phyloP scores from a whole-genome alignment of 768 basidiomycete genomes.

The Tricholoma sp. region DNA sequence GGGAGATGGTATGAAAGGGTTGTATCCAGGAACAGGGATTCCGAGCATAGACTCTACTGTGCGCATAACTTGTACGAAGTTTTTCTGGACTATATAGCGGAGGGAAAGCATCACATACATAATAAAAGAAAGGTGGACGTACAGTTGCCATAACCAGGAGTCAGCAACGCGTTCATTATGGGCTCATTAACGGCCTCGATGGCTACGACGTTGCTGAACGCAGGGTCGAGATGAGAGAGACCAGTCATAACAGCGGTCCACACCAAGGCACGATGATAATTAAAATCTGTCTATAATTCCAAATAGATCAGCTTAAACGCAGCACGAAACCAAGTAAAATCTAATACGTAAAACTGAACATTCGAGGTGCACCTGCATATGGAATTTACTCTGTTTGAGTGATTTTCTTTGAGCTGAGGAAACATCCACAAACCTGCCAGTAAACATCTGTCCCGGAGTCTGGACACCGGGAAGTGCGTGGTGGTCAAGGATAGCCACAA shows the following conservation, averaged over 20 bases:
- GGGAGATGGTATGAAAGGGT: neutral
- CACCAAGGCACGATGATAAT: constrained; percentile 71
- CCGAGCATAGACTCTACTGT: constrained; percentile 47
- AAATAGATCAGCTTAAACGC: neutral
- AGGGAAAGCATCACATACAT: neutral
- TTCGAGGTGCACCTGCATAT: constrained; percentile 54
- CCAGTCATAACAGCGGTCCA: constrained; percentile 83
- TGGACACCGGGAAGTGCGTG: constrained; percentile 73
- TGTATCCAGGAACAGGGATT: constrained; percentile 32
- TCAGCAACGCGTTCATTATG: constrained; percentile 62
- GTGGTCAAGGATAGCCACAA: constrained; percentile 60
- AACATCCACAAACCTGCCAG: constrained; percentile 48
- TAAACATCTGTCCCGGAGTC: constrained; percentile 54
- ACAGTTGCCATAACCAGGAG: constrained; percentile 72
- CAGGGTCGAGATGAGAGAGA: constrained; percentile 63
- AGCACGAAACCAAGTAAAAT: neutral
- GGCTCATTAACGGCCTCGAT: constrained; percentile 80
- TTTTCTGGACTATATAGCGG: constrained; percentile 48
- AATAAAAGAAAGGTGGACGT: constrained; percentile 14
- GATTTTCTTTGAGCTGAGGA: neutral
- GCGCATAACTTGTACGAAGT: constrained; percentile 64
- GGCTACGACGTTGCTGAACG: constrained; percentile 58
- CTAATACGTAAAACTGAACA: constrained; percentile 67
- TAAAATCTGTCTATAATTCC: constrained; percentile 49
- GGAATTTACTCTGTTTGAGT: constrained; percentile 5